Percentiles rank a stretch among this genome's conserved stretches.
Conservation (phyloP, 2,329 filamentous ascomycete genomes). For the Mycosphaerella sp. region DNA sequence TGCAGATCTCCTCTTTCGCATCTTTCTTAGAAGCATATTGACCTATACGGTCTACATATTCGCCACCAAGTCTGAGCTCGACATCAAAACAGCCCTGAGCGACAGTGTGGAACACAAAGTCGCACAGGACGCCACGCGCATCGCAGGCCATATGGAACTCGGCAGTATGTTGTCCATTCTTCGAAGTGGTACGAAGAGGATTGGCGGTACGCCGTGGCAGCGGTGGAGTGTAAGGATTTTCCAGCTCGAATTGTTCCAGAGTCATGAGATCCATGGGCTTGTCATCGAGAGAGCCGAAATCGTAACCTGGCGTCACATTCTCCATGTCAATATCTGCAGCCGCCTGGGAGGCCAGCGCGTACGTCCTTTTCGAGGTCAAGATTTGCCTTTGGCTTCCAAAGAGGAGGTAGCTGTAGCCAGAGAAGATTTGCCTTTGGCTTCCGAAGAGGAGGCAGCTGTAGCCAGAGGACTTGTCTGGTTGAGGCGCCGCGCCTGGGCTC, state of each 20-base stretch:
- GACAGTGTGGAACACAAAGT: constrained; percentile 14
- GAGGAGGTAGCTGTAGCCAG: neutral
- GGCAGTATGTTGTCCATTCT: constrained; percentile 9
- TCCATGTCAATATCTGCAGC: constrained; percentile 6
- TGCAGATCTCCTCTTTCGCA: constrained; percentile 38
- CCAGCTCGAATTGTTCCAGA: constrained; percentile 21
- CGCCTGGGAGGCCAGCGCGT: neutral
- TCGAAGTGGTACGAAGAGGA: constrained; percentile 6
- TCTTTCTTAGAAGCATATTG: constrained; percentile 38
- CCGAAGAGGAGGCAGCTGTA: neutral
- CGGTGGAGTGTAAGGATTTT: constrained; percentile 20
- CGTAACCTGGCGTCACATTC: constrained; percentile 2
- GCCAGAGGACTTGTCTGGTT: constrained; percentile 2
- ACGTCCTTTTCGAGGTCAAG: neutral
- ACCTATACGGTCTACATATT: constrained; percentile 20
- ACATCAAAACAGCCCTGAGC: constrained; percentile 15
- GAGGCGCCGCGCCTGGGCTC: neutral
- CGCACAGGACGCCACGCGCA: constrained; percentile 14
- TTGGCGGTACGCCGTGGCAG: constrained; percentile 4
- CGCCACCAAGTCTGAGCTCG: constrained; percentile 11
- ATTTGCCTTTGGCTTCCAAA: neutral
- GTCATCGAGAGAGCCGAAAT: constrained; percentile 1
- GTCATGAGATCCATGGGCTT: constrained; percentile 13
- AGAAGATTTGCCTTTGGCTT: neutral
- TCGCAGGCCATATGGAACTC: constrained; percentile 19